Conservation (phyloP, 805 yeast genomes). For the Starmerella potacharoeniae region DNA sequence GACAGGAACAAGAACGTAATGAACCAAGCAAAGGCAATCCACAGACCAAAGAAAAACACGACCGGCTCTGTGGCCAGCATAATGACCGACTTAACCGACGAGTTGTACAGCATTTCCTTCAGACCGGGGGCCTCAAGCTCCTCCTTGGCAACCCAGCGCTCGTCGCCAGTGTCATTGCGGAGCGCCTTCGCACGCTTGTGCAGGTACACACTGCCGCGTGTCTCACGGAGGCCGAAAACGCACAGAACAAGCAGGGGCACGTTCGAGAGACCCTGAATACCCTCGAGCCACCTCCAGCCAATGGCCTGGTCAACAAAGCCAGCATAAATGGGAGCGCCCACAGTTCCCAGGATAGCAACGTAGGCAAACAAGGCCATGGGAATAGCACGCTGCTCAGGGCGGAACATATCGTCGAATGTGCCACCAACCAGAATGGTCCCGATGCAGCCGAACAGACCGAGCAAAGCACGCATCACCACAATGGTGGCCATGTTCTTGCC, state of each 20-base stretch:
- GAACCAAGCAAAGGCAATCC: conserved; percentile 33
- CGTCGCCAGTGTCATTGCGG: conserved; percentile 43
- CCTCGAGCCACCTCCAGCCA: conserved; percentile 65
- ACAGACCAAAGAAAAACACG: conserved; percentile 43
- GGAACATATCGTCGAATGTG: conserved; percentile 58
- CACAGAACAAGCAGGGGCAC: conserved; percentile 43
- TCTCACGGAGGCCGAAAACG: conserved; percentile 46
- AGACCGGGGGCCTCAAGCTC: conserved; percentile 66
- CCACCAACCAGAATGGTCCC: conserved; percentile 73
- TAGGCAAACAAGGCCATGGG: conserved; percentile 60
- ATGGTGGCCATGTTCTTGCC: conserved; percentile 51
- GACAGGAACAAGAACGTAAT: conserved; percentile 54
- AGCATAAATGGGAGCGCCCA: conserved; percentile 52
- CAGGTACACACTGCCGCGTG: conserved; percentile 45
- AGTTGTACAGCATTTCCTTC: conserved; percentile 52
- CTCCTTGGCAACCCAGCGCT: conserved; percentile 39
- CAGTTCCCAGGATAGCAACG: conserved; percentile 52
- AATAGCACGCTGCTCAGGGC: conserved; percentile 46
- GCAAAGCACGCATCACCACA: conserved; percentile 51
- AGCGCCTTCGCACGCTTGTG: conserved; percentile 41
- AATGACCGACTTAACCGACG: conserved; percentile 63
- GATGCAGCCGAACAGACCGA: conserved; percentile 65
- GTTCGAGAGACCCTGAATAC: conserved; percentile 49
- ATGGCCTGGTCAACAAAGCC: conserved; percentile 50
- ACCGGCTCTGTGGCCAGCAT: conserved; percentile 41